These are phyloP conservation scores for Sugiyamaella grinbergsii DNA, from an alignment of 1,139 yeast species.

Conservation along the genomic window DNA sequence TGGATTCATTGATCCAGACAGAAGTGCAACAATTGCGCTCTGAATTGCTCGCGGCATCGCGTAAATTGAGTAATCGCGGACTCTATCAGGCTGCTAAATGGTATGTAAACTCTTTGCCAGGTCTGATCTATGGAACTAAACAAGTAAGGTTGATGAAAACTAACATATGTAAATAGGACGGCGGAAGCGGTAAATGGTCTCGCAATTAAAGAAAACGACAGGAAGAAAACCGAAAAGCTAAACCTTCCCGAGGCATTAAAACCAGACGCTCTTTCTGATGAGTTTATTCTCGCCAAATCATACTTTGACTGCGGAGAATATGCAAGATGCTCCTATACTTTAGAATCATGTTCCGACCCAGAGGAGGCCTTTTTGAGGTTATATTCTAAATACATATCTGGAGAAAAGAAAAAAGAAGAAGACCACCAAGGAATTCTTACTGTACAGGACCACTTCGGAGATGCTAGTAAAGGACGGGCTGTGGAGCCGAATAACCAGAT, in stretches of 20 bases:
- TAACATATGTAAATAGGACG: constrained; percentile 37
- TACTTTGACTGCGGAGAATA: constrained; percentile 86
- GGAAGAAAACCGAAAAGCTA: background rate
- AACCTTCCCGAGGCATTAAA: constrained; percentile 22
- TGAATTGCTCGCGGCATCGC: constrained; percentile 46
- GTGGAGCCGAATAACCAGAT: constrained; percentile 42
- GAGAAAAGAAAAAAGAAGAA: constrained; percentile 74
- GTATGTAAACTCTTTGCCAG: constrained; percentile 49
- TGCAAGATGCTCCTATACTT: constrained; percentile 68
- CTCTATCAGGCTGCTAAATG: constrained; percentile 75
- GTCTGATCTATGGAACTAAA: too few species aligned
- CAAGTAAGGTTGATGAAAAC: too few species aligned
- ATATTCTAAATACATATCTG: constrained; percentile 69
- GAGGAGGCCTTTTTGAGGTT: constrained; percentile 64
- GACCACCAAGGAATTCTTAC: constrained; percentile 67
- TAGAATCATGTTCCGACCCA: constrained; percentile 53
- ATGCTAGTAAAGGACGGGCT: constrained; percentile 22
- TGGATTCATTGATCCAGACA: constrained; percentile 1
- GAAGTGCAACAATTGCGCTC: constrained; percentile 30
- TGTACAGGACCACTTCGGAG: constrained; percentile 42
- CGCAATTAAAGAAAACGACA: constrained; percentile 29
- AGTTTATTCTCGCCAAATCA: constrained; percentile 60
- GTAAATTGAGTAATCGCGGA: constrained; percentile 50
- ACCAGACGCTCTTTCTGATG: constrained; percentile 23
- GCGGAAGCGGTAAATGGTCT: constrained; percentile 73